Conservation (phyloP, 768 basidiomycete species). For the Grammothele lineata region DNA sequence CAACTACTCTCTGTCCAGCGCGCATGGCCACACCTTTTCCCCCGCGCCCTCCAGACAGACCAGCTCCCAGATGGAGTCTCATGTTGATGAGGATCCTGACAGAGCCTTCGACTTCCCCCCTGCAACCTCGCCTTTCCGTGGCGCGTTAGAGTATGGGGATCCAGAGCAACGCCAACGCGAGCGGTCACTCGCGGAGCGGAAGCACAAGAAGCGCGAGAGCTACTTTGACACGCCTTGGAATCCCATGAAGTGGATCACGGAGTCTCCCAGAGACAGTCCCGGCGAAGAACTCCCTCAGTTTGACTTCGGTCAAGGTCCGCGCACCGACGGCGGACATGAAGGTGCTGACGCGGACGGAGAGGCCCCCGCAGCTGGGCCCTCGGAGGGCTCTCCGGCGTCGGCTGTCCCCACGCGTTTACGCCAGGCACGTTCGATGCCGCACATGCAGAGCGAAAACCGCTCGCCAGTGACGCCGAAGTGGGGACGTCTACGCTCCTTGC, state of each 20-base stretch:
- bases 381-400: conserved; percentile 1
- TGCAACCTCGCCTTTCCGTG: conserved; percentile 50
- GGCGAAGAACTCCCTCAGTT: conserved; percentile 13
- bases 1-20: conserved; percentile 48
- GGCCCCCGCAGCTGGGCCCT: not conserved
- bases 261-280: conserved; percentile 14
- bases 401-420: conserved; percentile 3
- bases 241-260: conserved; percentile 42
- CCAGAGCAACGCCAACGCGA: conserved; percentile 34
- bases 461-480: conserved; percentile 41
- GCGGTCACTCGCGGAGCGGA: conserved; percentile 42
- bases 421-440: conserved; percentile 28
- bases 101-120: conserved; percentile 31
- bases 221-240: conserved; percentile 52
- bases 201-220: conserved; percentile 49
- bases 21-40: conserved; percentile 27
- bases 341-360: conserved; percentile 6
- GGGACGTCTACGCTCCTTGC: conserved; percentile 59
- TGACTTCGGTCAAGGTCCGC: not conserved
- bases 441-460: conserved; percentile 18
- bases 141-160: conserved; percentile 49
- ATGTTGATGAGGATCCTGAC: conserved; percentile 33
- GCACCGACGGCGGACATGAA: conserved; percentile 6
- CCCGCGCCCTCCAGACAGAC: conserved; percentile 14
- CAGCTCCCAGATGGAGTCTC: conserved; percentile 26